Evolutionary conservation across 352 stramenopile species (phyloP), one percentile per base, ranked within the genome.

Genomic region (Globisporangium lucens): DNA sequence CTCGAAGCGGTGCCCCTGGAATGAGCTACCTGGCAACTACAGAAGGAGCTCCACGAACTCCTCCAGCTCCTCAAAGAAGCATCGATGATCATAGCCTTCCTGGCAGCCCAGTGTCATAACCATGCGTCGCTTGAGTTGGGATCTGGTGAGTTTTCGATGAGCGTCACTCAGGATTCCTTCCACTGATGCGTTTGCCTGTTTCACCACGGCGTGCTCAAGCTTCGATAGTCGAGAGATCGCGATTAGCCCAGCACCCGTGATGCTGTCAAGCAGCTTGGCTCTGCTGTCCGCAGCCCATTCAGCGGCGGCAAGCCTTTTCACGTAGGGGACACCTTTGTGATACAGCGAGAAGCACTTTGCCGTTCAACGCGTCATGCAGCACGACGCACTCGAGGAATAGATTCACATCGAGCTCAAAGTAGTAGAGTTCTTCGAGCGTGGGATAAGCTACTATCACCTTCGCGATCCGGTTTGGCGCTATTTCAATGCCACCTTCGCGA

Each of bases 11-110:
- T 10, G 33, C 8, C 55, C 33, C 17, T 43, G 15, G 20, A 43
- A 36, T 3, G 7, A 30, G 3, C 13, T 29, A 9, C 4, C 56
- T 9, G 30, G 56, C 9, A 47, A 12, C 22, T 49, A 8, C 36
- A 61, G 9, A 12, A 61, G 12, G 20, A 61, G 33, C 56, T 61
- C 56, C 56, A 61, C 7, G 24, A 61, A 61, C 17, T 46, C 27
- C 15, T 30, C 15, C 9, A 47, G 30, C 20, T 30, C 33, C 4
- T n/a, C 13, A n/a, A 61, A 35, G 22, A 56, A 56, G 49, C 13
- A 56, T 15, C 4, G 36, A 43, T 43, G n/a, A 27, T 30, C 13
- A 17, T 43, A 43, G 1, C 17, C 22, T 35, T 49, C 30, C 12
- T 20, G 15, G 56, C 20, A 33, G 8, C 56, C 56, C 24, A 61